Percentiles rank a stretch among this genome's conserved stretches.
These are phyloP conservation scores for Nemophila menziesii DNA, from an alignment of 257 asterid species.

Conservation along the genomic window DNA sequence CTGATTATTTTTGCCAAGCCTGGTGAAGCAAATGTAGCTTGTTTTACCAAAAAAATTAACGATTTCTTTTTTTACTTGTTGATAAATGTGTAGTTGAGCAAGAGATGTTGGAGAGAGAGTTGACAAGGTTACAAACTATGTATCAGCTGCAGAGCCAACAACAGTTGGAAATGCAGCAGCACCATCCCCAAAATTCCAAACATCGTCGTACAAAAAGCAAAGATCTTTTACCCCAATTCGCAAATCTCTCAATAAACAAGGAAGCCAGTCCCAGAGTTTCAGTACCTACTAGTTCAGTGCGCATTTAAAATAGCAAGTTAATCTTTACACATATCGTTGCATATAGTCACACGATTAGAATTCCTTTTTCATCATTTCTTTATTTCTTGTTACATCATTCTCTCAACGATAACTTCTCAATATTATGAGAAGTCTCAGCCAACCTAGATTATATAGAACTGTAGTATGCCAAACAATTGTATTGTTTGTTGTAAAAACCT, in stretches of 20 bases:
- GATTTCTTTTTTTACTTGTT: neutral
- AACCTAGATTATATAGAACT: no score
- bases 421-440: no score
- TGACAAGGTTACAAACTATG: constrained; percentile 54
- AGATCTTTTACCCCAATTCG: constrained; percentile 26
- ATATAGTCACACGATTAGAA: neutral
- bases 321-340: neutral
- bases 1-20: no score
- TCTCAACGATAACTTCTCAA: no score
- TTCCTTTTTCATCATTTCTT: no score
- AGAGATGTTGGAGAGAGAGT: constrained; percentile 72
- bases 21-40: no score
- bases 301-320: constrained; percentile 12
- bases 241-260: constrained; percentile 14
- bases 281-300: constrained; percentile 20
- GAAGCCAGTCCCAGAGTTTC: constrained; percentile 11
- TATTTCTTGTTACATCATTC: no score
- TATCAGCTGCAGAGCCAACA: constrained; percentile 43
- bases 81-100: constrained; percentile 58
- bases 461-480: no score
- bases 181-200: constrained; percentile 29
- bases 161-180: constrained; percentile 36
- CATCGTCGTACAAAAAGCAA: constrained; percentile 43
- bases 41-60: no score
- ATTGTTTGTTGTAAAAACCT: no score